Conservation (phyloP, 1,139 yeast species). For the Meyerozyma guilliermondii region DNA sequence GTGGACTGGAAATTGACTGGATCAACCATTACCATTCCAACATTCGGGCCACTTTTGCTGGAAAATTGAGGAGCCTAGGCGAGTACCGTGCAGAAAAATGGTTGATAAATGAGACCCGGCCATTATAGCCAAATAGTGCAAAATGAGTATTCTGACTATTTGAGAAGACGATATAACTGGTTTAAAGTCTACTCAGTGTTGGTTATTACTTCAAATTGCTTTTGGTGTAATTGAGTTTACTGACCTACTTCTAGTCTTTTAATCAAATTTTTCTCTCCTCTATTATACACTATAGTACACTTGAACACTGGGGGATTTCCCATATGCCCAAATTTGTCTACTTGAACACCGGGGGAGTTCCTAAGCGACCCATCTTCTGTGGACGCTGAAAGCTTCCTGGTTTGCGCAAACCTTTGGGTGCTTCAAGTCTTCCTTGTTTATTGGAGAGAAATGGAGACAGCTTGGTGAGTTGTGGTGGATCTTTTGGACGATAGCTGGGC, state of each 20-base stretch:
- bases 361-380: constrained; percentile 5
- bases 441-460: constrained; percentile 3
- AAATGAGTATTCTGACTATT: too few relatives aligned
- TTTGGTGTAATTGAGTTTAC: too few relatives aligned
- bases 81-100: constrained; percentile 35
- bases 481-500: constrained; percentile 2
- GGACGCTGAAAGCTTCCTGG: constrained; percentile 12
- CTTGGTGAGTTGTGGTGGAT: not conserved
- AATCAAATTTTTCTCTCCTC: too few relatives aligned
- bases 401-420: constrained; percentile 7
- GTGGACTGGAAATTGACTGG: constrained; percentile 44
- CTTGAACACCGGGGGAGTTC: constrained; percentile 10
- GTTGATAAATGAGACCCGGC: constrained; percentile 34
- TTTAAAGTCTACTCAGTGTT: too few relatives aligned
- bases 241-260: too few relatives aligned
- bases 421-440: constrained; percentile 1
- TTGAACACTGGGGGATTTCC: constrained; percentile 10
- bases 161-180: too few relatives aligned
- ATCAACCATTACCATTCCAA: constrained; percentile 42
- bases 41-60: constrained; percentile 33
- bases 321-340: constrained; percentile 2
- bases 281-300: not conserved
- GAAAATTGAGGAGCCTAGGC: constrained; percentile 31
- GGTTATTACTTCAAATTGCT: too few relatives aligned
- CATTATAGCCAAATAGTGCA: too few relatives aligned